These are phyloP conservation scores for Aspergillus ellipticus DNA, from an alignment of 495 filamentous ascomycete genomes.

Conservation along the genomic window DNA sequence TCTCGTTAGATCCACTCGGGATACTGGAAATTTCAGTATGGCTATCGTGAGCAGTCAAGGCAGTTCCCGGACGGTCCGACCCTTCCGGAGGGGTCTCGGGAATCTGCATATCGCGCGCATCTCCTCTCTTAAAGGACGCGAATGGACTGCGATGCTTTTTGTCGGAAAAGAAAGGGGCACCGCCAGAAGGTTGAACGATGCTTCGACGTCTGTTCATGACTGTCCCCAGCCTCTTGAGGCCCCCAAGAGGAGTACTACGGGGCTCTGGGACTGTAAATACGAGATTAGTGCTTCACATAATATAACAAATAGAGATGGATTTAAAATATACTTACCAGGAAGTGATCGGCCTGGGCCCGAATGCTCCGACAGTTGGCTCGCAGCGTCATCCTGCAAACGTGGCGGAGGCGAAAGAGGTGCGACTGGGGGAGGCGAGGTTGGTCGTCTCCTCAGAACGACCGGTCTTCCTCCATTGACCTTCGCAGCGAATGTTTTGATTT, in stretches of 20 bases:
- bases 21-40: slow-evolving; percentile 28
- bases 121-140: slow-evolving; percentile 48
- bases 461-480: slow-evolving; percentile 39
- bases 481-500: slow-evolving; percentile 81
- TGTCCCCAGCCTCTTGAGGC: slow-evolving; percentile 71
- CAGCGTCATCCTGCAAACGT: slow-evolving; percentile 50
- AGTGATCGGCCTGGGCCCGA: slow-evolving; percentile 47
- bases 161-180: slow-evolving; percentile 38
- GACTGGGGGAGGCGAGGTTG: slow-evolving; percentile 12
- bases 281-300: slow-evolving; percentile 5
- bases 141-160: slow-evolving; percentile 49
- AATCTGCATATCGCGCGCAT: slow-evolving; percentile 41
- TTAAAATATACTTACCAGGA: slow-evolving; percentile 33
- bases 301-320: background rate
- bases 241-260: slow-evolving; percentile 41
- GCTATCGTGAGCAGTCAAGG: slow-evolving; percentile 30
- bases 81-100: slow-evolving; percentile 35
- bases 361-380: slow-evolving; percentile 54
- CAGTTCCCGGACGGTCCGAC: slow-evolving; percentile 36
- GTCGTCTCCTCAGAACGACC: slow-evolving; percentile 16
- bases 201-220: slow-evolving; percentile 66
- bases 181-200: slow-evolving; percentile 33
- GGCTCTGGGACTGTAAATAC: slow-evolving; percentile 29
- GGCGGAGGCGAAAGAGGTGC: slow-evolving; percentile 40
- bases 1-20: slow-evolving; percentile 30